Percentiles rank a stretch among this genome's conserved stretches.
These are phyloP conservation scores for Tulasnella sp. DNA, from an alignment of 768 basidiomycete species.

Conservation along the genomic window DNA sequence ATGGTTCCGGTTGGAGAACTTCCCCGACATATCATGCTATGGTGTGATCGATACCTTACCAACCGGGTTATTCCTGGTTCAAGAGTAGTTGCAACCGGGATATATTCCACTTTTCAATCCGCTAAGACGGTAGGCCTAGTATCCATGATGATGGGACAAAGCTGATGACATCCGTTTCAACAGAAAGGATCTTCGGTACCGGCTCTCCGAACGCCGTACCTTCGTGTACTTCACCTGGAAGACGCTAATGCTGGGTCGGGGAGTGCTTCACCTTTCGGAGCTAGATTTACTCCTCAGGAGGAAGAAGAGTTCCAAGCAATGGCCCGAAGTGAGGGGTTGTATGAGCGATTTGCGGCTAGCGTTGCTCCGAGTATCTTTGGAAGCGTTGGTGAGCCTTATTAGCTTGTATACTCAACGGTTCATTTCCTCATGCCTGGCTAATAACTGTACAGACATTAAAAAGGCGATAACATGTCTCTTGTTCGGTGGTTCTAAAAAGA, in stretches of 20 bases:
- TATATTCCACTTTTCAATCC: conserved; percentile 92
- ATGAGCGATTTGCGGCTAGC: conserved; percentile 84
- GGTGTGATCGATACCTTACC: conserved; percentile 79
- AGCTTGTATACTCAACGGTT: background rate
- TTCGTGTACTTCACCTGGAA: conserved; percentile 86
- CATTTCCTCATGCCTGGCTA: background rate
- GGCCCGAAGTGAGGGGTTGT: conserved; percentile 77
- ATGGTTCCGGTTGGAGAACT: conserved; percentile 99
- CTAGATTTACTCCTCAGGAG: conserved; percentile 85
- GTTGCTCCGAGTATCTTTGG: conserved; percentile 97
- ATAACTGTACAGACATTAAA: conserved; percentile 64
- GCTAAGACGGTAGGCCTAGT: conserved; percentile 56
- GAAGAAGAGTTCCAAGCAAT: conserved; percentile 94
- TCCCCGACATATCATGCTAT: conserved; percentile 87
- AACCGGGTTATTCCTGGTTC: conserved; percentile 92
- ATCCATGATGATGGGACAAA: background rate
- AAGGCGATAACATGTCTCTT: conserved; percentile 94
- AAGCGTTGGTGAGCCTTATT: conserved; percentile 52
- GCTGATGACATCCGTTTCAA: background rate
- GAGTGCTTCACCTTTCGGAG: conserved; percentile 71
- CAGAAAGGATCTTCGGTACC: conserved; percentile 43
- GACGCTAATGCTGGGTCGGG: conserved; percentile 65
- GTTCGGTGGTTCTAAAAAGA: conserved; percentile 94
- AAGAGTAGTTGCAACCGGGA: conserved; percentile 87
- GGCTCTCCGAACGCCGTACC: conserved; percentile 86